Evolutionary conservation across 257 asterid species (phyloP).

Genomic region (Mitragyna speciosa): DNA sequence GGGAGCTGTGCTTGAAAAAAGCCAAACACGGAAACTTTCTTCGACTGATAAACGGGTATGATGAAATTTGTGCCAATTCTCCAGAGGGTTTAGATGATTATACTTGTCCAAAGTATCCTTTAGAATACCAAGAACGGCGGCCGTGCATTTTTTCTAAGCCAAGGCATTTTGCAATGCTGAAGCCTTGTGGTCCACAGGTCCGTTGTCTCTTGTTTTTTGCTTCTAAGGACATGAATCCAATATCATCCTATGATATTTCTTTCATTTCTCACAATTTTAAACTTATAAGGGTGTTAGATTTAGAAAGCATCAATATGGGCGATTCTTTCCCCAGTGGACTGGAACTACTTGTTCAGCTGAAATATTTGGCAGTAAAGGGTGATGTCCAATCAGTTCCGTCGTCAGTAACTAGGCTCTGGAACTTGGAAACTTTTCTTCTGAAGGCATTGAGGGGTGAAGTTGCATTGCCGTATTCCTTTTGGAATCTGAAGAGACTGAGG

Average conservation of each 20-base stretch:
- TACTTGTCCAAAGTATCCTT: background rate
- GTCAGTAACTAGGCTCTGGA: background rate
- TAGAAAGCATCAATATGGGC: too few species aligned
- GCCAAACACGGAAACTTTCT: constrained; percentile 9
- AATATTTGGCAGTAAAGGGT: background rate
- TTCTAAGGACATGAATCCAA: background rate
- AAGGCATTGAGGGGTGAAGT: background rate
- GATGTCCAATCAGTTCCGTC: background rate
- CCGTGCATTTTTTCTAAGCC: background rate
- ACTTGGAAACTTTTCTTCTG: background rate
- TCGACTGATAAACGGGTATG: background rate
- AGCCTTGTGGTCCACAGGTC: background rate
- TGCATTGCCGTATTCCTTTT: background rate
- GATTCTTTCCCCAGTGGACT: background rate
- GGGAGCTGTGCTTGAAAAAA: constrained; percentile 12
- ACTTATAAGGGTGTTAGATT: too few species aligned
- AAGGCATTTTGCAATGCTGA: too few species aligned
- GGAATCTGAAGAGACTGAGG: background rate
- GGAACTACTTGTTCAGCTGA: too few species aligned
- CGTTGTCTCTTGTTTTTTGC: background rate
- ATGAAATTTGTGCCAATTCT: background rate
- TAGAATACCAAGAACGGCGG: background rate
- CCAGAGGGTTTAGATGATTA: background rate
- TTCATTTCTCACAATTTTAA: too few species aligned
- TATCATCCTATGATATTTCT: background rate